These are phyloP conservation scores for Teunomyces barrocoloradensis DNA, from an alignment of 805 yeast species.

Conservation along the genomic window DNA sequence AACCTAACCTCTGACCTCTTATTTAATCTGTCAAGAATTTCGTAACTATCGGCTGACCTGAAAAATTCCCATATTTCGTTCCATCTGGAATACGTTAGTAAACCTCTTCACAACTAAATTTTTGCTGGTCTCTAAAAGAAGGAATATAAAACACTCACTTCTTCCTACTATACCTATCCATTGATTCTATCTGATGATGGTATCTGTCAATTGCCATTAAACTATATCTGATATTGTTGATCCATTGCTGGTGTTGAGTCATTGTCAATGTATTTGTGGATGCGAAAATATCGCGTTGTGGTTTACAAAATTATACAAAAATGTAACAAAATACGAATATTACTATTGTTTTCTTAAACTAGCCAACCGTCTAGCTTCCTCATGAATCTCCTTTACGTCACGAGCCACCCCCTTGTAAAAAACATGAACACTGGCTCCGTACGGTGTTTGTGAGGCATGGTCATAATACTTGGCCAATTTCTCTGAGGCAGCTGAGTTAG, in stretches of 20 bases:
- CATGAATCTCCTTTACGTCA: constrained; percentile 64
- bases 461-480: constrained; percentile 46
- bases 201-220: background rate
- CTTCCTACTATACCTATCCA: background rate
- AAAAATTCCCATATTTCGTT: background rate
- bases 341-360: constrained; percentile 47
- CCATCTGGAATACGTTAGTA: background rate
- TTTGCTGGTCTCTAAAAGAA: background rate
- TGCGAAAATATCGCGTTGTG: background rate
- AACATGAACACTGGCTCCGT: constrained; percentile 58
- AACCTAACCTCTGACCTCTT: background rate
- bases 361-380: constrained; percentile 70
- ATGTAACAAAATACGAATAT: too few relatives aligned
- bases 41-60: background rate
- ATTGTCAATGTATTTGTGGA: constrained; percentile 1
- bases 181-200: background rate
- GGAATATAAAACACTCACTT: background rate
- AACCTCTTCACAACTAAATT: background rate
- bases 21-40: background rate
- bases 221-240: constrained; percentile 1
- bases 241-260: background rate
- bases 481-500: constrained; percentile 30
- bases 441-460: constrained; percentile 42
- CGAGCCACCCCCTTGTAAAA: constrained; percentile 56
- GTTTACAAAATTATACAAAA: background rate